These are phyloP conservation scores for Globisporangium cederbergense DNA, from an alignment of 352 stramenopile genomes.

Conservation along the genomic window DNA sequence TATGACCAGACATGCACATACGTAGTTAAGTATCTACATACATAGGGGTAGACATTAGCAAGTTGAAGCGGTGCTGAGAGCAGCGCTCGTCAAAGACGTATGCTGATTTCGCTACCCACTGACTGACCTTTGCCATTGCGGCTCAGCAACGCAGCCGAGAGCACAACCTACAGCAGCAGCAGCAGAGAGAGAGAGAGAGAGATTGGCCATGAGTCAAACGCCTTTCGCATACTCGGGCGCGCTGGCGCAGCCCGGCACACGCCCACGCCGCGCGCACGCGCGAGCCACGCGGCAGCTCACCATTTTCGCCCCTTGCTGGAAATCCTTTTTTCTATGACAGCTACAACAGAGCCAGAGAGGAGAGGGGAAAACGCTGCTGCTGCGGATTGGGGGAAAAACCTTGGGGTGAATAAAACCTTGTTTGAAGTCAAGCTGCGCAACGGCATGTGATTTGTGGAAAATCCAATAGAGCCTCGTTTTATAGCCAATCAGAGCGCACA, in stretches of 20 bases:
- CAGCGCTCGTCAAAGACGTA: neutral
- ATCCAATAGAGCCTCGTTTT: neutral
- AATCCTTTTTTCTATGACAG: neutral
- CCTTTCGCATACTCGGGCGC: too few relatives aligned
- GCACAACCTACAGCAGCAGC: conserved; percentile 83
- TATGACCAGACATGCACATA: conserved; percentile 1
- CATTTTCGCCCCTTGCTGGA: neutral
- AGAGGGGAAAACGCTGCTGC: neutral
- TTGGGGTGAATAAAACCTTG: neutral
- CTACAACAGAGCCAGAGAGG: neutral
- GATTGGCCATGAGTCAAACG: neutral
- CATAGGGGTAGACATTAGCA: too few relatives aligned
- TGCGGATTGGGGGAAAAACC: neutral
- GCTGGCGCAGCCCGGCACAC: neutral
- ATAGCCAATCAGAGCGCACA: neutral
- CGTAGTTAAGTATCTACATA: neutral
- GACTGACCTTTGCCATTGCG: conserved; percentile 92
- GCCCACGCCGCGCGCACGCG: neutral
- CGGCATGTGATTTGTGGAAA: neutral
- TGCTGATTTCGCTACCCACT: neutral
- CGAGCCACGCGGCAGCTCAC: conserved; percentile 5
- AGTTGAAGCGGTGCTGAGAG: neutral
- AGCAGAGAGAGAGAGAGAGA: conserved; percentile 2
- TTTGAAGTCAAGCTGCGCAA: neutral
- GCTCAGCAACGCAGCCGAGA: conserved; percentile 93